These are phyloP conservation scores for Arctostaphylos glauca DNA, from an alignment of 148 eudicot genomes.

Conservation along the genomic window DNA sequence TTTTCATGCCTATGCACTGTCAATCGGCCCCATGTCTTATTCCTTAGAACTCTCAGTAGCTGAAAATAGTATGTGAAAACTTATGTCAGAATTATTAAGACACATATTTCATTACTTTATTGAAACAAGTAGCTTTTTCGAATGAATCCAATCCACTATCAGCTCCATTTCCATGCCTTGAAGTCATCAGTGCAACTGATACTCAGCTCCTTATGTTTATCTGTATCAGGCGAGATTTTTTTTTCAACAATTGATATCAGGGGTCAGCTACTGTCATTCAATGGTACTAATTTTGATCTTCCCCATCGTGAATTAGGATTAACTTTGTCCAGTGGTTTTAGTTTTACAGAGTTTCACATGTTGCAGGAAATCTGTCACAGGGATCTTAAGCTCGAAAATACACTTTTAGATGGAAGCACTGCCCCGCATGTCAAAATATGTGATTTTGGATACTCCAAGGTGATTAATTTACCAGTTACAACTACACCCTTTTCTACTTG, in stretches of 20 bases:
- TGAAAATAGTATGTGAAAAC: not conserved
- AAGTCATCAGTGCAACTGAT: not conserved
- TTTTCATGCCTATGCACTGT: not conserved
- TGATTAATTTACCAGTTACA: conserved; percentile 1
- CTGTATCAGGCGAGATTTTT: conserved; percentile 50
- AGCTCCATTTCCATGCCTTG: not conserved
- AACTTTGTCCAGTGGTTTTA: not conserved
- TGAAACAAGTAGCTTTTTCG: not conserved
- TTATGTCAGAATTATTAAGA: not conserved
- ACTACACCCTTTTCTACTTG: not conserved
- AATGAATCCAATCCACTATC: not conserved
- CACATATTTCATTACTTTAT: no score
- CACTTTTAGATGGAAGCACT: conserved; percentile 60
- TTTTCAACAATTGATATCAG: conserved; percentile 67
- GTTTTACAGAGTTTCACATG: not conserved
- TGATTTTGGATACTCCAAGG: conserved; percentile 82
- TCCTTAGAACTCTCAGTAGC: not conserved
- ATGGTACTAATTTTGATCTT: conserved; percentile 34
- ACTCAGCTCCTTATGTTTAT: not conserved
- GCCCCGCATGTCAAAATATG: conserved; percentile 71
- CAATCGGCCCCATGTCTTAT: not conserved
- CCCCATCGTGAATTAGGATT: not conserved
- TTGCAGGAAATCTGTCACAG: conserved; percentile 64
- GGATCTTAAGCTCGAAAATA: conserved; percentile 74
- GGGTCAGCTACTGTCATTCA: conserved; percentile 62